Percentiles rank a stretch among this genome's conserved stretches.
These are phyloP conservation scores for Iris macrosiphon DNA, from an alignment of 106 monocot species.

Conservation along the genomic window DNA sequence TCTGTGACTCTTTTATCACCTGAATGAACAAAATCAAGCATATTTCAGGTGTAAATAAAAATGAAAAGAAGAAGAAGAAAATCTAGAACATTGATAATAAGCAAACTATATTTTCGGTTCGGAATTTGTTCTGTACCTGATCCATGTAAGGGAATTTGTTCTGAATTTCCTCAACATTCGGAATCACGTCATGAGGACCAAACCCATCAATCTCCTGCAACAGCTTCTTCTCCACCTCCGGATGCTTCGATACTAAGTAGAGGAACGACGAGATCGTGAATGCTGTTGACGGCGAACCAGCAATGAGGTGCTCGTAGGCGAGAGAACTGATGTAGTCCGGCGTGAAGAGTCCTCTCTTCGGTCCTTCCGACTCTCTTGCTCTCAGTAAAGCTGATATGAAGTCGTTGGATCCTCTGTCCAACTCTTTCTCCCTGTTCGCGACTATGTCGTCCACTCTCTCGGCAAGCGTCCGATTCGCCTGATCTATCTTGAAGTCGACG, in stretches of 20 bases:
- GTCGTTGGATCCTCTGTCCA: conserved; percentile 14
- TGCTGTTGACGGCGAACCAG: conserved; percentile 58
- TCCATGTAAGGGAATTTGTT: conserved; percentile 64
- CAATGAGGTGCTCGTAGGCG: conserved; percentile 68
- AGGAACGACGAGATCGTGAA: conserved; percentile 49
- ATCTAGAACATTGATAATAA: not conserved
- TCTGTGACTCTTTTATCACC: conserved; percentile 74
- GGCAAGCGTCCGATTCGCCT: conserved; percentile 24
- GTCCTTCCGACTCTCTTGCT: conserved; percentile 18
- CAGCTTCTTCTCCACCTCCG: conserved; percentile 54
- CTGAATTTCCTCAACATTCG: conserved; percentile 43
- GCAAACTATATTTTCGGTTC: not conserved
- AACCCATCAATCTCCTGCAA: conserved; percentile 55
- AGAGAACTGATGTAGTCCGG: conserved; percentile 46
- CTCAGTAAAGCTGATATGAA: conserved; percentile 46
- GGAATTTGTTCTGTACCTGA: no score
- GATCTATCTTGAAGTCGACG: conserved; percentile 33
- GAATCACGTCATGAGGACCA: conserved; percentile 21
- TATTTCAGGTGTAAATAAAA: not conserved
- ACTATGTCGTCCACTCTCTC: conserved; percentile 24
- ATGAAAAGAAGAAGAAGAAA: not conserved
- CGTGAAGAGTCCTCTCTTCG: conserved; percentile 36
- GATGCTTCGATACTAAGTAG: conserved; percentile 56
- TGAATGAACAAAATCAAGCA: no score
- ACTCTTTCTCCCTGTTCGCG: conserved; percentile 12